Conservation (phyloP, 257 asterid species). For the Misopates orontium region DNA sequence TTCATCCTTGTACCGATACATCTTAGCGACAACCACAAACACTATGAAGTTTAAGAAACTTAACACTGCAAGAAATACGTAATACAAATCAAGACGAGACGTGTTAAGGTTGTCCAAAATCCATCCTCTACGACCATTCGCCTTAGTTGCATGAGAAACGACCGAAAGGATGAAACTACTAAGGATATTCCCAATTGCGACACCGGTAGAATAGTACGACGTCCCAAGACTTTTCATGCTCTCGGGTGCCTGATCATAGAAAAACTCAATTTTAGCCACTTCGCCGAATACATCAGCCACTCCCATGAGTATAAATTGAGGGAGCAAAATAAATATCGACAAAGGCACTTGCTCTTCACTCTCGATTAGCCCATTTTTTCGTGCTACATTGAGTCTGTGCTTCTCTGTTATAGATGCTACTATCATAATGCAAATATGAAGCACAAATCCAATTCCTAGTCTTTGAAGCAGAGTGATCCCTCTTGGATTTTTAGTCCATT, state of each 20-base stretch:
- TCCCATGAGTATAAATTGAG: conserved; percentile 48
- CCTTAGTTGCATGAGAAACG: conserved; percentile 28
- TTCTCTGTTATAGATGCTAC: conserved; percentile 39
- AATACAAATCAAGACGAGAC: conserved; percentile 37
- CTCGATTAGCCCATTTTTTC: conserved; percentile 23
- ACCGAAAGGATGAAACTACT: conserved; percentile 33
- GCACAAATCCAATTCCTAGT: conserved; percentile 38
- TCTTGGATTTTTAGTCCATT: conserved; percentile 47
- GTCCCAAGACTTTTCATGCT: conserved; percentile 50
- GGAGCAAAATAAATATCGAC: conserved; percentile 41
- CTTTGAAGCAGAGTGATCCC: conserved; percentile 52
- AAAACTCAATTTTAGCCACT: conserved; percentile 47
- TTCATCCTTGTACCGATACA: conserved; percentile 35
- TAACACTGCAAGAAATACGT: conserved; percentile 33
- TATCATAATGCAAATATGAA: conserved; percentile 42
- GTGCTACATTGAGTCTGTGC: conserved; percentile 35
- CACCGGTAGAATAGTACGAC: conserved; percentile 30
- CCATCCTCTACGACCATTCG: conserved; percentile 31
- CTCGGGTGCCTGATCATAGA: conserved; percentile 60
- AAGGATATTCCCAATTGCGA: conserved; percentile 41
- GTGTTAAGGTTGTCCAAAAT: conserved; percentile 32
- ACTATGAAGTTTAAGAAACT: conserved; percentile 30
- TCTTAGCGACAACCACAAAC: conserved; percentile 23
- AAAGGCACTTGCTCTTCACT: conserved; percentile 33
- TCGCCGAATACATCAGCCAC: conserved; percentile 44